Evolutionary conservation across 306 rosid species (phyloP), one percentile per base, ranked within the genome.

Genomic region (Casuarina cunninghamiana): DNA sequence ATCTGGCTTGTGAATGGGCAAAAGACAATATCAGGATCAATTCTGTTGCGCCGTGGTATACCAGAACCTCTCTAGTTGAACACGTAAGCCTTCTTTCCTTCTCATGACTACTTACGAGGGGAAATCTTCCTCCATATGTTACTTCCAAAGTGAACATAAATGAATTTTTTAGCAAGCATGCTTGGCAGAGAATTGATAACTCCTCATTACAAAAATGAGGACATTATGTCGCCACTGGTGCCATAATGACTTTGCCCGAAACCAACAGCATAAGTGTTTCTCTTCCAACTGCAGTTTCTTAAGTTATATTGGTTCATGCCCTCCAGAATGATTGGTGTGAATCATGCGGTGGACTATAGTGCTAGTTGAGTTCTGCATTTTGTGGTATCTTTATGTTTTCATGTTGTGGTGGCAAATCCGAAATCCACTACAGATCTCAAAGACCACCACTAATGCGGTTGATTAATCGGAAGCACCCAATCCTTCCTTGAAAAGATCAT

Each of bases 1-100:
- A 72, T 77, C 88, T 95, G 86, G 96, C 97, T 83, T 95, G 99
- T 72, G 97, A 95, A 81, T 95, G 97, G 99, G 99, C 97, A 10
- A 88, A 91, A 80, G 97, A 93, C 84, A 91, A 83, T 68, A 93
- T 95, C 85, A 85, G 99, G 82, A 81, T 82, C 89, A 95, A 95
- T 50, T 72, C 84, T 83, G 96, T 95, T 62, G 89, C 96, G 65
- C 98, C 98, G 38, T 93, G 98, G 98, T 88, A 86, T 76, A 93
- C 91, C 50, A 86, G 68, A 80, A 93, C 98, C 44, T 61, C 98
- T 16, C 89, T 91, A 9, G 90, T 80, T 35, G 91, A 86, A 82
- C 75, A 58, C 38, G 99, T 93, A 91, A 86, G 76, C 80, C 87
- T 78, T 69, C 15, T 49, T 19, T 81, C 79, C 73, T 55, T 61